Base-by-base conservation (phyloP, 1,284 basidiomycete genomes). In the Ustilago tritici region DNA sequence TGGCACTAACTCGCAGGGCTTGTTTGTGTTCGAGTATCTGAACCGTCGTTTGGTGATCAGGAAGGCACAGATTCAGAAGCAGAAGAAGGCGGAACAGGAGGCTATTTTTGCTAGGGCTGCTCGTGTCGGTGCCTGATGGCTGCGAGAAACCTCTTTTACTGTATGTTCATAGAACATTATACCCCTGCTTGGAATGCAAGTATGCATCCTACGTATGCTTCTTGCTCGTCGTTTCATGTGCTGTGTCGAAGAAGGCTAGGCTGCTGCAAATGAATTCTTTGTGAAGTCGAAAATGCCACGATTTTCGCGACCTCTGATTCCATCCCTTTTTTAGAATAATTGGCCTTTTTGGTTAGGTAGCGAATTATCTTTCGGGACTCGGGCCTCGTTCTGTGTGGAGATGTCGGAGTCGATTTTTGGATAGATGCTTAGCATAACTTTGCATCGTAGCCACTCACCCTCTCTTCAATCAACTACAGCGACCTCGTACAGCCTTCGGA, bases 11-110 rank as follows among this genome's bases (percentile, higher is more conserved):
- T 57, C 80, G 19, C 70, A 70, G 36, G 70, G 71, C 6, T 62
- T 80, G 12, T 76, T 59, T 40, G 80, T 82, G 9, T 80, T 80
- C 47, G 81, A 84, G 56, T 85, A 85, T 62, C 70, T 85, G 49
- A 76, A 78, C 8, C 76, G 79, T 23, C 70, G 76, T 17, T 74
- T 85, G 15, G 81, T 85, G 65, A 75, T 76, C 35, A 61, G 78
- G 23, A 81, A 78, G 58, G 84, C 83, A 9, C 79, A 79, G 50
- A 71, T 85, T 34, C 71, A 66, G 5, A 68, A 76, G 46, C 56
- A 69, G 49, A 74, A 76, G 54, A 79, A 82, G 61, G 81, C 77
- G 10, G 71, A 79, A 19, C 65, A 76, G 32, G 72, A 81, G 19
- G 82, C 78, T 11, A 65, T 81, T 23, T 85, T 82, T 79, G 76